These are phyloP conservation scores for Venturia carpophila DNA, from an alignment of 2,329 filamentous ascomycete species.

Conservation along the genomic window DNA sequence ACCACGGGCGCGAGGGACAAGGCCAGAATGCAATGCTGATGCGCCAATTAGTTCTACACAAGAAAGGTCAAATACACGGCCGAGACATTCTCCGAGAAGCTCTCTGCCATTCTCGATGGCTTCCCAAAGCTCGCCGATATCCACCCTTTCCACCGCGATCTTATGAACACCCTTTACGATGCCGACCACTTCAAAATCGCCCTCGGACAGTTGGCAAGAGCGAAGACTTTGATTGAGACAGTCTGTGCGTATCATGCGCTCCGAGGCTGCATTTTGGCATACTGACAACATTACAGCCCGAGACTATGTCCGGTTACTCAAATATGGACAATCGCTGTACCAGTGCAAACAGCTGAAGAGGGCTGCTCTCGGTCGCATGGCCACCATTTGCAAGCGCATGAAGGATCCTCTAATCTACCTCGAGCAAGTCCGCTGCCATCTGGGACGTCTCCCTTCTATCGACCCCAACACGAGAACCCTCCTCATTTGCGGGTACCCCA, in stretches of 20 bases:
- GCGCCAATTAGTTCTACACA: conserved; percentile 75
- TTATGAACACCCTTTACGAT: conserved; percentile 98
- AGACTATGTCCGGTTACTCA: conserved; percentile 91
- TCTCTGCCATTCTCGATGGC: conserved; percentile 80
- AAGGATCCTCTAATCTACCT: conserved; percentile 94
- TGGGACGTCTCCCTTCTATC: conserved; percentile 95
- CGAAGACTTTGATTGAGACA: conserved; percentile 93
- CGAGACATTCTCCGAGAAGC: conserved; percentile 93
- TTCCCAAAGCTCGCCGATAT: conserved; percentile 91
- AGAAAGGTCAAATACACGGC: conserved; percentile 97
- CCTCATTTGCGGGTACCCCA: conserved; percentile 94
- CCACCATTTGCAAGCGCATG: conserved; percentile 86
- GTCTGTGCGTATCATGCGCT: conserved; percentile 40
- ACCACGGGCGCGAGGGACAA: not conserved
- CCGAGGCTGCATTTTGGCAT: not conserved
- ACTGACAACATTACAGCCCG: conserved; percentile 45
- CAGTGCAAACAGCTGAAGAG: conserved; percentile 99
- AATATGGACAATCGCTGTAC: conserved; percentile 94
- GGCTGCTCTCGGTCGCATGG: conserved; percentile 94
- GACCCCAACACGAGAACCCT: conserved; percentile 96
- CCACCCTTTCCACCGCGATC: conserved; percentile 84
- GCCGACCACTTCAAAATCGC: conserved; percentile 89
- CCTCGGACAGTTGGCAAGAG: conserved; percentile 89
- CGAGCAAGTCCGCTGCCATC: conserved; percentile 92
- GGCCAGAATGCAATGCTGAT: not conserved